A percentile compares a stretch with the other conserved stretches of the same genome.
Conservation (phyloP, 2,329 filamentous ascomycete genomes). For the Penicillium sclerotigenum region DNA sequence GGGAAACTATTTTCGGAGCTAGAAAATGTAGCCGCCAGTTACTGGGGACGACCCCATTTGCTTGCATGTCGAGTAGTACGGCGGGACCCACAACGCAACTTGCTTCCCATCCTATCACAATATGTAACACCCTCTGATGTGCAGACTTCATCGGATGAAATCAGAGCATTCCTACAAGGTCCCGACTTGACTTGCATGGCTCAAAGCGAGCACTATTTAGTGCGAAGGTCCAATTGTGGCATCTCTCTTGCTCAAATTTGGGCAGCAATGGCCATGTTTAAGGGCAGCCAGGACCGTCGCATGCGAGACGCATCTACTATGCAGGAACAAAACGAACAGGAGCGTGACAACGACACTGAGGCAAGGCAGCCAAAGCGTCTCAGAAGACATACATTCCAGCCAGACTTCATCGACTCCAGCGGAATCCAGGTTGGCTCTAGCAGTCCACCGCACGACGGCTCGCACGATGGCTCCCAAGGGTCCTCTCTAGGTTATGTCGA, state of each 20-base stretch:
- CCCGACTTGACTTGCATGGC: neutral
- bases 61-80: neutral
- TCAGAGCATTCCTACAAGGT: constrained; percentile 1
- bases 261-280: constrained; percentile 9
- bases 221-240: neutral
- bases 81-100: neutral
- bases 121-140: neutral
- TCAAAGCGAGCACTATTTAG: constrained; percentile 5
- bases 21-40: neutral
- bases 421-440: constrained; percentile 8
- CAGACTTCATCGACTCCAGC: constrained; percentile 5
- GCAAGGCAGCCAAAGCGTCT: constrained; percentile 1
- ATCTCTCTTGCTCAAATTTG: neutral
- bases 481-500: constrained; percentile 10
- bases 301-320: neutral
- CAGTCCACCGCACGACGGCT: neutral
- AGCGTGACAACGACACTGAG: neutral
- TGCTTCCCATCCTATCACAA: neutral
- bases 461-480: neutral
- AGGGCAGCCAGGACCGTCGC: constrained; percentile 1
- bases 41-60: neutral
- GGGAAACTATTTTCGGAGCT: neutral
- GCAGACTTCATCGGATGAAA: neutral
- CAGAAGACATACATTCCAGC: neutral
- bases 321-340: neutral